A percentile compares a stretch with the other conserved stretches of the same genome.
Conservation (phyloP, 2,329 filamentous ascomycete species). For the Lachnellula cervina region DNA sequence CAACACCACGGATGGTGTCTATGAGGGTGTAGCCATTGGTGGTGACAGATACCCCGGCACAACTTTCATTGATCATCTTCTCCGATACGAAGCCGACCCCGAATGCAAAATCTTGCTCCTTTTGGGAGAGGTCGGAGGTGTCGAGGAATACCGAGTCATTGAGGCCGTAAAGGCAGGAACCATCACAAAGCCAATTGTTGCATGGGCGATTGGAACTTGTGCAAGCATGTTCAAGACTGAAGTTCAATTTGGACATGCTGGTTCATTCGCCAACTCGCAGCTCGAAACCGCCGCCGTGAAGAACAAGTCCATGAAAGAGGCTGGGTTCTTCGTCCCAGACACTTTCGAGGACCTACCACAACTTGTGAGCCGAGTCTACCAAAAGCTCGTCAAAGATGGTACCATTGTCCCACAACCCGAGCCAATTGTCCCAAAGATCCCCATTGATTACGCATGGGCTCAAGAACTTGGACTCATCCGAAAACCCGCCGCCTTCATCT, state of each 20-base stretch:
- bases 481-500: slow-evolving; percentile 99
- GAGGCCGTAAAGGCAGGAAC: slow-evolving; percentile 90
- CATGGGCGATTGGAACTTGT: slow-evolving; percentile 98
- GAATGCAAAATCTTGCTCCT: slow-evolving; percentile 96
- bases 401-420: slow-evolving; percentile 82
- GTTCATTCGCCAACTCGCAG: slow-evolving; percentile 98
- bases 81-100: slow-evolving; percentile 93
- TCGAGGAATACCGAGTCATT: slow-evolving; percentile 99
- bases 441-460: slow-evolving; percentile 99
- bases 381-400: slow-evolving; percentile 79
- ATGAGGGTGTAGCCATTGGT: slow-evolving; percentile 98
- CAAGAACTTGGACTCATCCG: slow-evolving; percentile 99
- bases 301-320: slow-evolving; percentile 95
- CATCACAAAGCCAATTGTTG: slow-evolving; percentile 98
- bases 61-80: slow-evolving; percentile 97
- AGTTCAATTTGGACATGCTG: slow-evolving; percentile 98
- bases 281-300: slow-evolving; percentile 95
- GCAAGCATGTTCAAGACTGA: slow-evolving; percentile 99
- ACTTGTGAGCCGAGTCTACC: slow-evolving; percentile 75
- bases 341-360: slow-evolving; percentile 94
- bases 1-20: slow-evolving; percentile 94
- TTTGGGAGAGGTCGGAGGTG: slow-evolving; percentile 97
- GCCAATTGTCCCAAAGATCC: slow-evolving; percentile 96
- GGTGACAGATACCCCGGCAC: slow-evolving; percentile 98
- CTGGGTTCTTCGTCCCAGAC: slow-evolving; percentile 88